Evolutionary conservation across 1,284 basidiomycete species (phyloP).

Genomic region (Vanrija sp.): DNA sequence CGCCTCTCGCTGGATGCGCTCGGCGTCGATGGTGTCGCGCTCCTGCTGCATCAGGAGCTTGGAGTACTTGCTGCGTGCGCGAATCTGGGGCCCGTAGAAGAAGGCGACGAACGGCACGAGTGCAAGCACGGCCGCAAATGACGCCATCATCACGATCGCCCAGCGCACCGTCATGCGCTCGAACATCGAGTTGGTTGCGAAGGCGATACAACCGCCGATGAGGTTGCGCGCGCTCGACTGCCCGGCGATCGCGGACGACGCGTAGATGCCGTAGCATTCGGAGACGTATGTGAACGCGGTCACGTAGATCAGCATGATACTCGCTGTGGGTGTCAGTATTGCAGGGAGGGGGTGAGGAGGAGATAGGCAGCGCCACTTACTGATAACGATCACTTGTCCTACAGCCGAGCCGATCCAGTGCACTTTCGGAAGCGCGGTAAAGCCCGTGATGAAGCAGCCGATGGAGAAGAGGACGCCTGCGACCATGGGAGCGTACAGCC

Average conservation of each 20-base stretch:
- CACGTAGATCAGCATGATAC: constrained; percentile 27
- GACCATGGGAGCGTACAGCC: constrained; percentile 64
- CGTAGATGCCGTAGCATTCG: constrained; percentile 18
- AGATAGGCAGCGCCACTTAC: constrained; percentile 4
- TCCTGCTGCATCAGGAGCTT: constrained; percentile 38
- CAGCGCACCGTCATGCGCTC: neutral
- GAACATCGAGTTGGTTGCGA: constrained; percentile 4
- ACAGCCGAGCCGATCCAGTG: constrained; percentile 37
- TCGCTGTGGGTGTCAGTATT: neutral
- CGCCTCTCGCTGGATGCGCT: constrained; percentile 4
- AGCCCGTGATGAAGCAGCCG: constrained; percentile 56
- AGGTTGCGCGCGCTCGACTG: constrained; percentile 20
- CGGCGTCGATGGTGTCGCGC: constrained; percentile 22
- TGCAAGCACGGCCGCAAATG: constrained; percentile 14
- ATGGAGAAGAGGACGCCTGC: constrained; percentile 61
- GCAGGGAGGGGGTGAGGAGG: neutral
- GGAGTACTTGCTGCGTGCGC: constrained; percentile 31
- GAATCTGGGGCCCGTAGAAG: constrained; percentile 32
- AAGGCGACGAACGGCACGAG: constrained; percentile 37
- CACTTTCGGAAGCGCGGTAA: constrained; percentile 28
- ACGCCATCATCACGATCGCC: neutral
- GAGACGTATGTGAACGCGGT: constrained; percentile 21
- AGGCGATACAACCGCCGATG: constrained; percentile 15
- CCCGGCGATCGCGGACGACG: neutral
- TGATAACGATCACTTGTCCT: constrained; percentile 58